Conservation (phyloP, 176 grass and related monocot genomes). For the Secale cereale region DNA sequence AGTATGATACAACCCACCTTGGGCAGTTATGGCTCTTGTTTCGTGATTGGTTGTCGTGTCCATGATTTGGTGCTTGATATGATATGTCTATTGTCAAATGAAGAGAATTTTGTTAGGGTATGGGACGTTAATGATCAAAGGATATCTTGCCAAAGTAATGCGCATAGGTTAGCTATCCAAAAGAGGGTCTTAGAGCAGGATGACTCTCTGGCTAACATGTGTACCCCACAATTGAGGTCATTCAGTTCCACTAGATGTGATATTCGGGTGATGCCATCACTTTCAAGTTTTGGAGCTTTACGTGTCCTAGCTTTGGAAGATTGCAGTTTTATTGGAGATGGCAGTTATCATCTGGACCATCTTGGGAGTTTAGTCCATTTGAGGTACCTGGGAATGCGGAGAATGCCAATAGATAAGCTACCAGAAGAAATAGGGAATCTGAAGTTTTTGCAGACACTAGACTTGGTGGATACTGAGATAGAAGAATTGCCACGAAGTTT, state of each 20-base stretch:
- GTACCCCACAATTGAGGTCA: too few species aligned
- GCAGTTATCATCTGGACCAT: too few species aligned
- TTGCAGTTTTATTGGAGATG: too few species aligned
- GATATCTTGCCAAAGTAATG: too few species aligned
- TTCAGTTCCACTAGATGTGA: neutral
- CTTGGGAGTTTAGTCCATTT: neutral
- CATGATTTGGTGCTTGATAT: neutral
- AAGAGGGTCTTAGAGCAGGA: too few species aligned
- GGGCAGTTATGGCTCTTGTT: too few species aligned
- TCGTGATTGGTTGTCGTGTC: neutral
- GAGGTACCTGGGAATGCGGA: too few species aligned
- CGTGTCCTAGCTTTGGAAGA: neutral
- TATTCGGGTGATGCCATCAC: neutral
- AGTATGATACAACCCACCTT: neutral
- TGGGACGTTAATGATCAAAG: too few species aligned
- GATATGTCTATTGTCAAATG: neutral
- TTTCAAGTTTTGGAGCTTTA: neutral
- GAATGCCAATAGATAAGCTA: too few species aligned
- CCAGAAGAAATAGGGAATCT: neutral
- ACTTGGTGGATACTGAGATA: too few species aligned
- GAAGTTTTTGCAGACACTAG: neutral
- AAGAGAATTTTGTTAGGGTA: constrained; percentile 15
- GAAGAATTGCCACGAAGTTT: neutral
- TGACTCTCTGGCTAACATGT: too few species aligned
- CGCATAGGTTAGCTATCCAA: too few species aligned